A percentile compares a stretch with the other conserved stretches of the same genome.
phyloP scores from a whole-genome alignment of 345 rosid genomes.

The Adansonia digitata region DNA sequence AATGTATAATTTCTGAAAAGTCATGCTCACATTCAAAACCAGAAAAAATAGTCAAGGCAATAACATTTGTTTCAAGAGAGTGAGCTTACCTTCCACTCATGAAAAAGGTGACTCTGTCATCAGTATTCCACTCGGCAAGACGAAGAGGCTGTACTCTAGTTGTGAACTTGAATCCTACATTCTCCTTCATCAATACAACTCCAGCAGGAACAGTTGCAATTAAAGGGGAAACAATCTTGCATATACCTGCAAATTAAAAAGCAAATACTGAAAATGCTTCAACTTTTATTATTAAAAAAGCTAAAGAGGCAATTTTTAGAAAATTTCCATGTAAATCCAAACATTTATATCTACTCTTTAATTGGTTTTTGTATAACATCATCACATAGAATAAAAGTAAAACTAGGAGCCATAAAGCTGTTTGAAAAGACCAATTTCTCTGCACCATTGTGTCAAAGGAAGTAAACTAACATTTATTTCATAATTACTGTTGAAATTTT shows the following conservation, averaged over 20 bases:
- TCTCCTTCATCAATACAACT: constrained; percentile 78
- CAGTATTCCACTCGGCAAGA: constrained; percentile 92
- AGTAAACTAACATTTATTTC: neutral
- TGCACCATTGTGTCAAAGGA: neutral
- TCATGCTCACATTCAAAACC: constrained; percentile 26
- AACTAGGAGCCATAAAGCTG: neutral
- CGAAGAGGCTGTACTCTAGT: constrained; percentile 99
- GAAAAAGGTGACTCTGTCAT: constrained; percentile 91
- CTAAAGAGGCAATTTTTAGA: neutral
- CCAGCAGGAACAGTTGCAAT: constrained; percentile 94
- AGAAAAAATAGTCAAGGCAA: constrained; percentile 8
- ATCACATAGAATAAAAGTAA: neutral
- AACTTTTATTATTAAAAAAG: neutral
- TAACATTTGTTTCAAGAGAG: constrained; percentile 8
- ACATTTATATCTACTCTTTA: neutral
- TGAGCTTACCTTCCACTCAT: constrained; percentile 90
- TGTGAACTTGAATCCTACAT: constrained; percentile 88
- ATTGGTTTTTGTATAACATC: neutral
- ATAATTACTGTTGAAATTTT: neutral
- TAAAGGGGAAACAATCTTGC: constrained; percentile 89
- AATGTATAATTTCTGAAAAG: constrained; percentile 84
- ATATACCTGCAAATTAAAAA: constrained; percentile 53
- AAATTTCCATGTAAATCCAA: neutral
- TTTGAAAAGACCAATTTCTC: neutral
- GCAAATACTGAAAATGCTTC: neutral